These are phyloP conservation scores for Astragalus glycyphyllos DNA, from an alignment of 306 rosid genomes.

Conservation along the genomic window DNA sequence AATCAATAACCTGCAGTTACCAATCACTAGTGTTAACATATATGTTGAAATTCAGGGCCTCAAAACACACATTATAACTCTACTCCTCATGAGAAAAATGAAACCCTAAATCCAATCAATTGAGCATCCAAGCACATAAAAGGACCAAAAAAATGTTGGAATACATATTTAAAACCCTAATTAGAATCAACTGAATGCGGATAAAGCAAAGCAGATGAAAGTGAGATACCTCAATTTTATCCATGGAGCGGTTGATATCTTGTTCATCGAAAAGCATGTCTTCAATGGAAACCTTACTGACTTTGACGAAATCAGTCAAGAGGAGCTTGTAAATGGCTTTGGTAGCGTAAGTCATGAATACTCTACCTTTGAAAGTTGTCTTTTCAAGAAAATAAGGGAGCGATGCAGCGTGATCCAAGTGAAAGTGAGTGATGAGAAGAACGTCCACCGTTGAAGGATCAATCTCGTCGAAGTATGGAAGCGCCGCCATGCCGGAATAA, in stretches of 20 bases:
- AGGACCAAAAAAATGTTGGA: no score
- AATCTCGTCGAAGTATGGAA: constrained; percentile 95
- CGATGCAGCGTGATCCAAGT: constrained; percentile 94
- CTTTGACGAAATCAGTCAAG: constrained; percentile 84
- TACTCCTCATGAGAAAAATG: background rate
- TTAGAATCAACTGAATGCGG: background rate
- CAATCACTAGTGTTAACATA: constrained; percentile 13
- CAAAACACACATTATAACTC: background rate
- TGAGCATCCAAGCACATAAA: background rate
- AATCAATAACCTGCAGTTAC: constrained; percentile 85
- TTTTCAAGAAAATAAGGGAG: constrained; percentile 91
- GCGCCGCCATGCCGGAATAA: constrained; percentile 95
- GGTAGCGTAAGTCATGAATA: constrained; percentile 95
- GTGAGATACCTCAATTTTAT: constrained; percentile 80
- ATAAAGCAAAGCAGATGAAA: background rate
- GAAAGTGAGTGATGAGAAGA: constrained; percentile 92
- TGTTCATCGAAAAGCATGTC: constrained; percentile 89
- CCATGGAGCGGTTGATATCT: constrained; percentile 95
- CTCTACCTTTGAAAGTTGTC: constrained; percentile 92
- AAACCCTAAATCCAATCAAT: background rate
- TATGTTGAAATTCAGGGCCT: background rate
- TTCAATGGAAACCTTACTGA: constrained; percentile 91
- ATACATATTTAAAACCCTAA: background rate
- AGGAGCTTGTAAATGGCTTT: constrained; percentile 91
- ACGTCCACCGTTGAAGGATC: constrained; percentile 86